phyloP scores from a whole-genome alignment of 1,284 basidiomycete species.

The Marasmius fiardii region DNA sequence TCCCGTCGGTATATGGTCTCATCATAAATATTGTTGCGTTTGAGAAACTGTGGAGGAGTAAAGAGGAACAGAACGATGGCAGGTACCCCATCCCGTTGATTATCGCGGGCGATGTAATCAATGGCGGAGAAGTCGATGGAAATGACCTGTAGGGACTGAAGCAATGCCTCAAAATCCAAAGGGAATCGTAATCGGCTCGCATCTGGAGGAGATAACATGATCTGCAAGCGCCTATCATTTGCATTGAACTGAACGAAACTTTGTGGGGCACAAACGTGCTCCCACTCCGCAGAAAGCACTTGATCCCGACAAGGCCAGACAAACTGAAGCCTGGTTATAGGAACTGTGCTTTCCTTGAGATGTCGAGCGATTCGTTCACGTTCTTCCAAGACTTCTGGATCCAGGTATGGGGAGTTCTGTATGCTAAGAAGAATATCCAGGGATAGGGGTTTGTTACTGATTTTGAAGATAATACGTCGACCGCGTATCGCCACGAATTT shows the following conservation, averaged over 20 bases:
- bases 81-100: constrained; percentile 25
- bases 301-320: constrained; percentile 55
- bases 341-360: constrained; percentile 27
- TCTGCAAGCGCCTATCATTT: background rate
- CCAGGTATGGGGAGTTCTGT: constrained; percentile 36
- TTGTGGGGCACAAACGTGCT: constrained; percentile 25
- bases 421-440: constrained; percentile 8
- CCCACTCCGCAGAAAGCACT: constrained; percentile 56
- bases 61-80: constrained; percentile 39
- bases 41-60: constrained; percentile 39
- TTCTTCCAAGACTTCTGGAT: constrained; percentile 35
- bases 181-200: background rate
- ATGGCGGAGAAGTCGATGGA: constrained; percentile 46
- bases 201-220: background rate
- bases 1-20: constrained; percentile 18
- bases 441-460: background rate
- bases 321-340: constrained; percentile 41
- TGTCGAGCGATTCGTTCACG: constrained; percentile 26
- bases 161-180: background rate
- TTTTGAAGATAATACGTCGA: constrained; percentile 3
- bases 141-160: constrained; percentile 23
- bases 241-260: constrained; percentile 31
- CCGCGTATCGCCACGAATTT: background rate
- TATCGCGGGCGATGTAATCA: constrained; percentile 31
- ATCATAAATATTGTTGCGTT: background rate